phyloP scores from a whole-genome alignment of 2,329 filamentous ascomycete species.

The Exophiala alcalophila region DNA sequence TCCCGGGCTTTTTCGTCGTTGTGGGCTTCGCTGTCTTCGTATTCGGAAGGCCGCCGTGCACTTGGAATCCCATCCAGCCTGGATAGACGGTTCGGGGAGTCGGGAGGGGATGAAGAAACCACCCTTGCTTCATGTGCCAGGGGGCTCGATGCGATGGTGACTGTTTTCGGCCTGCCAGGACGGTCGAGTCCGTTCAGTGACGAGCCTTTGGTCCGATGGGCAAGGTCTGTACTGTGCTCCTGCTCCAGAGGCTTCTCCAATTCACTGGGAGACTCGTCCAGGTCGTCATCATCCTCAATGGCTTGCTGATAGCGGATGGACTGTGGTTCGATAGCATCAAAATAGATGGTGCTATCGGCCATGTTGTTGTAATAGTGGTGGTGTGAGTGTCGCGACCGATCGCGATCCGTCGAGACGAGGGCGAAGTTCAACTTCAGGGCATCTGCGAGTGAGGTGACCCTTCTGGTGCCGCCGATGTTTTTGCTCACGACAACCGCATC shows the following conservation, averaged over 20 bases:
- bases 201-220: conserved; percentile 8
- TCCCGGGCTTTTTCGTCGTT: conserved; percentile 80
- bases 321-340: conserved; percentile 58
- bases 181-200: conserved; percentile 13
- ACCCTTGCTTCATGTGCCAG: conserved; percentile 27
- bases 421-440: conserved; percentile 96
- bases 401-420: conserved; percentile 81
- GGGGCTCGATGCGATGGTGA: conserved; percentile 32
- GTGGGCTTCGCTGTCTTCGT: conserved; percentile 55
- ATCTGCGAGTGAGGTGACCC: conserved; percentile 92
- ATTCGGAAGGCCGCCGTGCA: conserved; percentile 42
- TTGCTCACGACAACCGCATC: conserved; percentile 97
- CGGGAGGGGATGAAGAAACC: conserved; percentile 31
- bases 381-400: conserved; percentile 42
- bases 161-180: conserved; percentile 24
- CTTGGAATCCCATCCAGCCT: conserved; percentile 39
- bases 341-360: conserved; percentile 74
- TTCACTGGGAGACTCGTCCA: conserved; percentile 32
- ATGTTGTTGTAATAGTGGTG: conserved; percentile 59
- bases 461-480: conserved; percentile 94
- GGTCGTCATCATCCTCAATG: conserved; percentile 25
- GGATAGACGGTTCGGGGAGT: conserved; percentile 33
- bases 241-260: conserved; percentile 32
- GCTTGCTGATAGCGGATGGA: conserved; percentile 22
- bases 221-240: conserved; percentile 7